These are phyloP conservation scores for Scytalidium sp. DNA, from an alignment of 2,329 filamentous ascomycete genomes.

Conservation along the genomic window DNA sequence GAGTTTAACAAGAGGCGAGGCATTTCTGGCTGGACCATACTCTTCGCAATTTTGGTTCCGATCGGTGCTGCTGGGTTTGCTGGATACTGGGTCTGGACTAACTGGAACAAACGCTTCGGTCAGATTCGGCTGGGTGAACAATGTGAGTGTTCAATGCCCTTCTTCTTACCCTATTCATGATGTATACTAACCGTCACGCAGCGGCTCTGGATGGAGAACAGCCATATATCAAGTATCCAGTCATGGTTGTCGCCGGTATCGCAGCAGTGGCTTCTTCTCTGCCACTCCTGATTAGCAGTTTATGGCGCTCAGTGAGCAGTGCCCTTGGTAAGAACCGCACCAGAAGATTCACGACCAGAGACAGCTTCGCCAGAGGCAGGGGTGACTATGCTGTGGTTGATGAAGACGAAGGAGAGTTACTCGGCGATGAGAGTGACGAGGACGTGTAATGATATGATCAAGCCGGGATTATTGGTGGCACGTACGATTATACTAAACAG, in stretches of 20 bases:
- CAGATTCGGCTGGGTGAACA: conserved; percentile 84
- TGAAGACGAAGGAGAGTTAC: conserved; percentile 88
- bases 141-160: conserved; percentile 24
- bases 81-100: conserved; percentile 82
- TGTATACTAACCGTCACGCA: conserved; percentile 16
- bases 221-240: conserved; percentile 77
- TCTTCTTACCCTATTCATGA: background rate
- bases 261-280: conserved; percentile 58
- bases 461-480: too few species aligned
- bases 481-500: too few species aligned
- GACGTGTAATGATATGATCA: conserved; percentile 63
- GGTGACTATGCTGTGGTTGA: conserved; percentile 89
- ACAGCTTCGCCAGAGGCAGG: conserved; percentile 81
- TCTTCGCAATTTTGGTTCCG: conserved; percentile 80
- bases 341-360: conserved; percentile 75
- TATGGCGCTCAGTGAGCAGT: conserved; percentile 65
- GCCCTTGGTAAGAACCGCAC: conserved; percentile 46
- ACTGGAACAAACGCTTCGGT: conserved; percentile 88
- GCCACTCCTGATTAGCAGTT: conserved; percentile 67
- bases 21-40: conserved; percentile 69
- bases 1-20: conserved; percentile 76
- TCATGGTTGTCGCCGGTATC: conserved; percentile 66
- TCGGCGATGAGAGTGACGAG: conserved; percentile 92
- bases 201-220: conserved; percentile 64
- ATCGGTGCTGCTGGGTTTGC: conserved; percentile 66